Evolutionary conservation across 306 rosid species (phyloP), one percentile per base, ranked within the genome.

Genomic region (Cicer pinnatifidum): DNA sequence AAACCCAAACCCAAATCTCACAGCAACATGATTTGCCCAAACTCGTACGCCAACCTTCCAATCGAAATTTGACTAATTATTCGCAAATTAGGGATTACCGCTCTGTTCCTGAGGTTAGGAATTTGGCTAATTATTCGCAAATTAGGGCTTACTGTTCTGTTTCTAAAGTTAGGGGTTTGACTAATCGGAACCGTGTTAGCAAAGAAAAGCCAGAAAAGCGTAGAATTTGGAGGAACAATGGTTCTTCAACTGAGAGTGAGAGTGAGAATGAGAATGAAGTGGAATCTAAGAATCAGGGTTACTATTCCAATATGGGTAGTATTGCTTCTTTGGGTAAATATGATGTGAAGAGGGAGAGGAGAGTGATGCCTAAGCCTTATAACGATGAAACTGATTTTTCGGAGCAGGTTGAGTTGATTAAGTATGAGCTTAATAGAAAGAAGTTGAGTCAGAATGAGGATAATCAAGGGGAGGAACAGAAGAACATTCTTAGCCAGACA

Each of bases 261-360:
- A 46, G 50, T 82, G 91, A 86, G 11, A 56, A 4, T 82, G 91
- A 86, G 11, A 52, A 7, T 11, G 78, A 50, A 15, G 23, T 23
- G 44, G 80, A 52, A 78, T 19, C 19, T 38, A 23, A 13, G 19
- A 59, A 59, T 59, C 43, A 59, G 66, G 44, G 44, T 12, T 59
- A 59, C 1, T 33, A 38, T 77, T 39, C 19, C 33, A 88, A 50
- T 73, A 69, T 67, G n/a, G 94, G 92, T 13, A 87, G 96, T 41
- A 87, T 87, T 83, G 92, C 94, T 82, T 82, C 97, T 12, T 69
- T 93, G 82, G 96, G 97, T 54, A 86, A 82, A 76, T 78, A 82
- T 84, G 97, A 94, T 82, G 76, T 86, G 51, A 94, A 91, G 86
- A 79, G 48, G 28, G 85, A 75, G 78, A 87, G 86, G 86, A 84